phyloP scores from a whole-genome alignment of 192 early-diverging fungal species.

The Umbelopsis ramanniana region DNA sequence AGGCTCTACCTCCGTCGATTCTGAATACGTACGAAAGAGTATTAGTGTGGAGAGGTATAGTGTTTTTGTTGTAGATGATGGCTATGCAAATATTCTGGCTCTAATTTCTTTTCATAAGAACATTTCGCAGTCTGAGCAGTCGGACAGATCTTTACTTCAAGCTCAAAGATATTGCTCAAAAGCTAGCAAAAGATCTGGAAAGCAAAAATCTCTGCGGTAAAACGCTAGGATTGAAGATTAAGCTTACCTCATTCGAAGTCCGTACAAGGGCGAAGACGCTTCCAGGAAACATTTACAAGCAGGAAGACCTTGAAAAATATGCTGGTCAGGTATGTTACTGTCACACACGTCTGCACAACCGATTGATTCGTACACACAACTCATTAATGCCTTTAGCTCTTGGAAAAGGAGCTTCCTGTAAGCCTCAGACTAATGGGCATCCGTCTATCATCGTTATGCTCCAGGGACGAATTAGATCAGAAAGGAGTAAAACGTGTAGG shows the following conservation, averaged over 20 bases:
- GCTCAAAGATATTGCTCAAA: constrained; percentile 44
- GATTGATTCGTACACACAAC: not conserved
- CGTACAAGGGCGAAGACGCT: constrained; percentile 48
- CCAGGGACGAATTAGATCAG: constrained; percentile 21
- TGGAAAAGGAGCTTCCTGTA: constrained; percentile 51
- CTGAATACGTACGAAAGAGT: constrained; percentile 50
- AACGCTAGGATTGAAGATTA: constrained; percentile 51
- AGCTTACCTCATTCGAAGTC: constrained; percentile 47
- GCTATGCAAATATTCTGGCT: not conserved
- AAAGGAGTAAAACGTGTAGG: constrained; percentile 36
- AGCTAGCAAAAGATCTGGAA: constrained; percentile 49
- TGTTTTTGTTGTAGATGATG: not conserved
- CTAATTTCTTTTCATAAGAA: constrained; percentile 31
- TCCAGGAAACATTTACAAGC: constrained; percentile 30
- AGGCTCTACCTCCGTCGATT: constrained; percentile 45
- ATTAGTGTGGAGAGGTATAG: constrained; percentile 51
- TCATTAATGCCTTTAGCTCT: constrained; percentile 30
- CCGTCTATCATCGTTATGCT: constrained; percentile 35
- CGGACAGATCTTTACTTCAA: constrained; percentile 42
- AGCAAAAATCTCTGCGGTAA: constrained; percentile 44
- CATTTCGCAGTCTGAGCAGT: constrained; percentile 47
- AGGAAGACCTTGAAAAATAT: constrained; percentile 36
- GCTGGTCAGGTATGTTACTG: constrained; percentile 28
- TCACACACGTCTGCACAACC: not conserved
- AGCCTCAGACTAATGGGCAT: constrained; percentile 56